phyloP scores from a whole-genome alignment of 768 basidiomycete species.

The Pisolithus tinctorius region DNA sequence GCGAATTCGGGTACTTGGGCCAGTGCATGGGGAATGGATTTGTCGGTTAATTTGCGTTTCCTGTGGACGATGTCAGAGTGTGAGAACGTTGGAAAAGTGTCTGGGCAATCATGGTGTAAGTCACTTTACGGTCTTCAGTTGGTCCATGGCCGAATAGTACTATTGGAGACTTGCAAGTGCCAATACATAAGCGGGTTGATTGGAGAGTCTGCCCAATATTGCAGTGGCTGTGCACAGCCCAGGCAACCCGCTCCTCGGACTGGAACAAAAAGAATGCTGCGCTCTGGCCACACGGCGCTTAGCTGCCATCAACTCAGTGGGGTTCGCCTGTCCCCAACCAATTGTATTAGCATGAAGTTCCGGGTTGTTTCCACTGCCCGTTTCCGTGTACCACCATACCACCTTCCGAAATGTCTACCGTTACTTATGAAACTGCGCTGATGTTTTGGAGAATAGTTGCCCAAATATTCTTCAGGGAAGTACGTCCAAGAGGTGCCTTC shows the following conservation, averaged over 20 bases:
- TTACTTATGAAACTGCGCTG: constrained; percentile 67
- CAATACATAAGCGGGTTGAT: too few relatives aligned
- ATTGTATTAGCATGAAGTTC: too few relatives aligned
- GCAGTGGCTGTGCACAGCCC: too few relatives aligned
- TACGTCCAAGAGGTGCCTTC: constrained; percentile 89
- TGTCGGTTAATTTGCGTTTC: constrained; percentile 75
- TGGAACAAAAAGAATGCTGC: too few relatives aligned
- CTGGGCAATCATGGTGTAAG: neutral
- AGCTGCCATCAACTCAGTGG: too few relatives aligned
- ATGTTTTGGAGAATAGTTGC: constrained; percentile 81
- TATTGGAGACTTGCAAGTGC: too few relatives aligned
- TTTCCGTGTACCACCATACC: too few relatives aligned
- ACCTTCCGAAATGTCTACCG: constrained; percentile 13
- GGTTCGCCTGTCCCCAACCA: too few relatives aligned
- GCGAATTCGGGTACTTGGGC: constrained; percentile 70
- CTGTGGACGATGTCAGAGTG: constrained; percentile 29
- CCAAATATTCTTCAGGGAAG: constrained; percentile 94
- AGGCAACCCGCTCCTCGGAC: too few relatives aligned
- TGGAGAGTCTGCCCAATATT: too few relatives aligned
- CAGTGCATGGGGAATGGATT: constrained; percentile 69
- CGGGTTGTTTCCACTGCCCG: too few relatives aligned
- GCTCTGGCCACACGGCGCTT: too few relatives aligned
- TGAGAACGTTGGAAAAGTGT: neutral
- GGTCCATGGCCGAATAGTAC: constrained; percentile 16
- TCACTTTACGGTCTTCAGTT: constrained; percentile 31